Conservation (phyloP, 2,329 filamentous ascomycete genomes). For the Metarhizium anisopliae region DNA sequence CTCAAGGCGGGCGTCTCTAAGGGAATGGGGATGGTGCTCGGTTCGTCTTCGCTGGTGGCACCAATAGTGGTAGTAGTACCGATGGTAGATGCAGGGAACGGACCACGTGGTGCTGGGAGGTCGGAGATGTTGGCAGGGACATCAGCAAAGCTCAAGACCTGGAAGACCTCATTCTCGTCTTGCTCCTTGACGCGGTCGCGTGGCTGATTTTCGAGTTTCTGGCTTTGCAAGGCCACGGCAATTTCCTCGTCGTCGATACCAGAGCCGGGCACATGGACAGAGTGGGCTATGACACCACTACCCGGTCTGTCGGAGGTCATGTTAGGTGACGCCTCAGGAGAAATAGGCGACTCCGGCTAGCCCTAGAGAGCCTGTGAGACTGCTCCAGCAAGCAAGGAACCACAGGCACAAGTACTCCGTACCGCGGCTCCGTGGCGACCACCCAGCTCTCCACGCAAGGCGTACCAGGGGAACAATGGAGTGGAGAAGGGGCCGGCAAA, state of each 20-base stretch:
- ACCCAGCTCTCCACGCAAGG: neutral
- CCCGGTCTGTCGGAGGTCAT: constrained; percentile 3
- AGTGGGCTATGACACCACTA: neutral
- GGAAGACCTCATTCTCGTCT: constrained; percentile 10
- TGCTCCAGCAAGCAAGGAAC: neutral
- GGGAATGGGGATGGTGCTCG: neutral
- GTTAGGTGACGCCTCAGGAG: neutral
- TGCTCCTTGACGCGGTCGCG: neutral
- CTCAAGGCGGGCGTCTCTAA: constrained; percentile 7
- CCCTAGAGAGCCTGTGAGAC: neutral
- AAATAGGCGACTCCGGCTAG: neutral
- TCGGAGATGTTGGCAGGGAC: constrained; percentile 17
- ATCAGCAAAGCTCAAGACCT: constrained; percentile 20
- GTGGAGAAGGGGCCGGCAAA: neutral
- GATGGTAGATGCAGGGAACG: constrained; percentile 15
- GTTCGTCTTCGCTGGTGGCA: constrained; percentile 1
- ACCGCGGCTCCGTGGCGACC: neutral
- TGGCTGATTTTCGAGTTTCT: neutral
- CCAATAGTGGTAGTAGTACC: constrained; percentile 8
- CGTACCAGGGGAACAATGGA: neutral
- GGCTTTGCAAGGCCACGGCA: neutral
- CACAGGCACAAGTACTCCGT: neutral
- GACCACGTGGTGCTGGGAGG: constrained; percentile 19
- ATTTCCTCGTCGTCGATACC: neutral
- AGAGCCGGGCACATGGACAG: neutral